Evolutionary conservation across 1,284 basidiomycete genomes (phyloP), one percentile per base, ranked within the genome.

Genomic region (Sporisorium iseilematis-ciliati): DNA sequence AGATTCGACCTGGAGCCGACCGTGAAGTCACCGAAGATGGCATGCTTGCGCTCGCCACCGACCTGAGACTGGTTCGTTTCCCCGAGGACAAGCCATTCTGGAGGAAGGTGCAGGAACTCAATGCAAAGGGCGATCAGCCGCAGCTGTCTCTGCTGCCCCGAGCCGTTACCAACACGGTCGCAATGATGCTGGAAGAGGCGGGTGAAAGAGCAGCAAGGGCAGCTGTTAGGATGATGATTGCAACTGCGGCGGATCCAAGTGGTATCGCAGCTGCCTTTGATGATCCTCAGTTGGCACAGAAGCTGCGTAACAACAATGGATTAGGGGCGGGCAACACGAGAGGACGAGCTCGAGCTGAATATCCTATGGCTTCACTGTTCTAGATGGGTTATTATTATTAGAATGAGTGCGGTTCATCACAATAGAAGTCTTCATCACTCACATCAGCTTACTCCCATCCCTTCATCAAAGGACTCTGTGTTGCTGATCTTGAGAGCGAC

Each of bases 31-130:
- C 53, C 18, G 69, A 67, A 40, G 68, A 69, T 33, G 75, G 72
- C 18, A 57, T 55, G 43, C 41, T 72, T 7, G 58, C 68, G 11
- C 59, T 82, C 10, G 61, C 67, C 11, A 72, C 76, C 6, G 81
- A 82, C 57, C 26, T 82, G 49, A 57, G 75, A 18, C 65, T 82
- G 35, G 71, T 80, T 8, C 66, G 72, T 8, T 83, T 76, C 74
- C 81, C 81, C 12, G 68, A 75, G 33, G 72, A 82, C 1, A 73
- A 71, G 49, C 67, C 77, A 1, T 78, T 82, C 64, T 70, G 68
- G 69, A 72, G 78, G 41, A 65, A 69, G 46, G 59, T 80, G 31
- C 74, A 76, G 43, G 71, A 80, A 46, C 51, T 77, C 26, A 77
- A 77, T 29, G 53, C 61, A 12, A 75, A 75, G 45, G 80, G 68